These are phyloP conservation scores for Dendrothele bispora DNA, from an alignment of 768 basidiomycete genomes.

Conservation along the genomic window DNA sequence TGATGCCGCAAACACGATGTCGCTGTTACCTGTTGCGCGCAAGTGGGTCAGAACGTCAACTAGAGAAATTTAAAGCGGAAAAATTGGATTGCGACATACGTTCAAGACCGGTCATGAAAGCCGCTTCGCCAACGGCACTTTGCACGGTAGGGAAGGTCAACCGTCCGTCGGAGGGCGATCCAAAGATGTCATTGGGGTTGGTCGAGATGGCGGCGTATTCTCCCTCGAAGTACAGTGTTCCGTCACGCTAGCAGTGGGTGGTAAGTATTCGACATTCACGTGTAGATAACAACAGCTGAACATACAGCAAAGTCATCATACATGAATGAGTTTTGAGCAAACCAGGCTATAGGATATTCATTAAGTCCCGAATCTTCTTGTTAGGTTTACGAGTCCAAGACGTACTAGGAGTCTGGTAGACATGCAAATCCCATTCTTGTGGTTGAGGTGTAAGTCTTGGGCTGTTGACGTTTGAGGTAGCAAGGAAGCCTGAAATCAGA, in stretches of 20 bases:
- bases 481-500: constrained; percentile 39
- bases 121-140: too few species aligned
- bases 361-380: background rate
- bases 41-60: too few species aligned
- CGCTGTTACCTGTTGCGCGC: constrained; percentile 26
- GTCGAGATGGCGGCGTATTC: constrained; percentile 65
- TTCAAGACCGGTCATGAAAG: too few species aligned
- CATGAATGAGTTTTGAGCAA: constrained; percentile 39
- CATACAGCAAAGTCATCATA: constrained; percentile 36
- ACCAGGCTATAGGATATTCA: constrained; percentile 32
- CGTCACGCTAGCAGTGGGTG: constrained; percentile 58
- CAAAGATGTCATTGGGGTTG: constrained; percentile 49
- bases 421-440: constrained; percentile 41
- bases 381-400: background rate
- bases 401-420: constrained; percentile 43
- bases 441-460: constrained; percentile 29
- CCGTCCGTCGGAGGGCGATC: constrained; percentile 43
- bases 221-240: constrained; percentile 64
- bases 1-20: constrained; percentile 56
- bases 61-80: too few species aligned
- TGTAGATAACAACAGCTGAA: too few species aligned
- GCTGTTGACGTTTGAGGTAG: constrained; percentile 35
- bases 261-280: too few species aligned
- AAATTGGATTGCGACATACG: too few species aligned
- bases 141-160: constrained; percentile 56